Evolutionary conservation across 2,329 filamentous ascomycete genomes (phyloP), one percentile per base, ranked within the genome.

Genomic region (Fusarium ambrosium): DNA sequence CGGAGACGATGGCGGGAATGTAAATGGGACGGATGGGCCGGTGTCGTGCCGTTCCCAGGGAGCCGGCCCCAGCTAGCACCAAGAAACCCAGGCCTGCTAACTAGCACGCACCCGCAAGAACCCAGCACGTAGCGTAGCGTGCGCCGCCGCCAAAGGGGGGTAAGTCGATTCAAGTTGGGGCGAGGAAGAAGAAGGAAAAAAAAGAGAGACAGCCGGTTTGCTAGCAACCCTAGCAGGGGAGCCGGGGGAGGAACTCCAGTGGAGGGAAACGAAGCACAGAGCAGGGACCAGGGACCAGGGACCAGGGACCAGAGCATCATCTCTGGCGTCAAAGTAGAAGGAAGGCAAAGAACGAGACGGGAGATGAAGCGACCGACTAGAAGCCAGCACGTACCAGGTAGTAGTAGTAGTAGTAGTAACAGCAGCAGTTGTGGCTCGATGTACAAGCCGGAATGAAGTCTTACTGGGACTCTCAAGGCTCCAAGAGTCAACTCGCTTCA

Each of bases 31-130:
- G 80, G 81, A 80, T 82, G 79, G 81, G 71, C 81, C 80, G 80
- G 80, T 81, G 81, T 82, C 81, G 81, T 80, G 81, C 80, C 81
- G 81, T 79, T 82, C 81, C 81, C 81, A 83, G 79, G 77, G 74
- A 79, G 74, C 77, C 78, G 80, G 79, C 79, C 72, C 77, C 76
- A 80, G 77, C 70, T 77, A 78, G 70, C 72, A 72, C 70, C 71
- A 58, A 68, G 62, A 63, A 59, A 62, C 59, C 59, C 41, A 62
- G 59, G 45, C 45, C 59, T 62, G 39, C 59, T 66, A 66, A 27
- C 45, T 51, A 51, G 45, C 45, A 66, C 45, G 45, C 45, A 66
- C 45, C 24, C 45, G 45, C 45, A 16, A 51, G 45, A 27, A 27
- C 58, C 58, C 20, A 36, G 43, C 64, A 55, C 16, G 36, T 64